Evolutionary conservation across 768 basidiomycete genomes (phyloP).

Genomic region (Podaxis carcinomalis): DNA sequence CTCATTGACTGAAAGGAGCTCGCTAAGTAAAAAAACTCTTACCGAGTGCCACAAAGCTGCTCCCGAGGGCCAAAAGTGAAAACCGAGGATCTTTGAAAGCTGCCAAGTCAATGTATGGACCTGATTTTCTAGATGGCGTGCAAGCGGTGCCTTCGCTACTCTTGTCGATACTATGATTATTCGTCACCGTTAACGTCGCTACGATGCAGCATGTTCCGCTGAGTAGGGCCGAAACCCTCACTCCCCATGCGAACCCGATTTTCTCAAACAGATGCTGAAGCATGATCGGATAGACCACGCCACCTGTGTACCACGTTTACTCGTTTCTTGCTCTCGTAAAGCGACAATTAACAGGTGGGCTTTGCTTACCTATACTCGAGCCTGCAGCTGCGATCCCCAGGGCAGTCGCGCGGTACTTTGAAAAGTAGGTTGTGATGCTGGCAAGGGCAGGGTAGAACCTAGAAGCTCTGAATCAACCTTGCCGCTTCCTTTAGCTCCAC

Average conservation of each 20-base stretch:
- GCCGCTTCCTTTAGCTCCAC: background rate
- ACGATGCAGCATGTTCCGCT: conserved; percentile 42
- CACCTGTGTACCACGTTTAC: conserved; percentile 36
- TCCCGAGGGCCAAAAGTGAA: conserved; percentile 47
- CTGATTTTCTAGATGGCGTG: conserved; percentile 20
- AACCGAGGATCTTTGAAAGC: conserved; percentile 49
- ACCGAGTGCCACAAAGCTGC: conserved; percentile 61
- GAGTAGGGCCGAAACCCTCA: conserved; percentile 52
- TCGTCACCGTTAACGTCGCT: conserved; percentile 43
- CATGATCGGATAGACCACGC: conserved; percentile 66
- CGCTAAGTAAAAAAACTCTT: conserved; percentile 16
- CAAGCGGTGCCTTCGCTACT: conserved; percentile 17
- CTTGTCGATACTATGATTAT: conserved; percentile 13
- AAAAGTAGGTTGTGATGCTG: conserved; percentile 64
- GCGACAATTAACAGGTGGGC: background rate
- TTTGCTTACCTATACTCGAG: conserved; percentile 51
- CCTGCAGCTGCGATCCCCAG: conserved; percentile 69
- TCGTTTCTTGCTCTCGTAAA: background rate
- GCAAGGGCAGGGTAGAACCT: conserved; percentile 72
- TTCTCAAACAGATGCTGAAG: conserved; percentile 50
- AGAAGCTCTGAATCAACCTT: conserved; percentile 9
- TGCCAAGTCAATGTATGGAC: conserved; percentile 25
- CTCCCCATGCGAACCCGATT: conserved; percentile 60
- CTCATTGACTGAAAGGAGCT: background rate
- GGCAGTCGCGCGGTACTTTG: conserved; percentile 63